Evolutionary conservation across 2,329 filamentous ascomycete species (phyloP).

Genomic region (Aspergillus brasiliensis): DNA sequence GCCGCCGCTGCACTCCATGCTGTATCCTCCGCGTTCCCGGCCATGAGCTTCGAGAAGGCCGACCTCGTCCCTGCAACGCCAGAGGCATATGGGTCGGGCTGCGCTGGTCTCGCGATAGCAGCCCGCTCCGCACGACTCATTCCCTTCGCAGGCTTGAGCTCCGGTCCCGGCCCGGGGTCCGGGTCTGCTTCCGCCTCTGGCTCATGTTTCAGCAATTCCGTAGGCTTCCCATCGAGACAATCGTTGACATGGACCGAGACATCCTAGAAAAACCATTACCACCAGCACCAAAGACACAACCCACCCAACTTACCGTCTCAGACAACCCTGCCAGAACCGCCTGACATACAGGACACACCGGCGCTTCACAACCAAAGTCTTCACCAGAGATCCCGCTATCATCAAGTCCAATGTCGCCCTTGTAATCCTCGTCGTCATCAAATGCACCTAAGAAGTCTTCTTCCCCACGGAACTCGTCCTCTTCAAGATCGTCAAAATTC

Average conservation of each 20-base stretch:
- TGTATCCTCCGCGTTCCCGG: conserved; percentile 81
- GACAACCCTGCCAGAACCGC: conserved; percentile 62
- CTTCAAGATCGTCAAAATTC: conserved; percentile 63
- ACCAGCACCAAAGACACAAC: neutral
- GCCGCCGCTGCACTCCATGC: conserved; percentile 89
- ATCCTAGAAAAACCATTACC: conserved; percentile 55
- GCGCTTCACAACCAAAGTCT: conserved; percentile 21
- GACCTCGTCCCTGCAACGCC: conserved; percentile 54
- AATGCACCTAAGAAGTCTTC: conserved; percentile 68
- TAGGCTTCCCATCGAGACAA: conserved; percentile 81
- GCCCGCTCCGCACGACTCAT: conserved; percentile 67
- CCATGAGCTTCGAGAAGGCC: conserved; percentile 93
- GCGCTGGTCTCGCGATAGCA: conserved; percentile 73
- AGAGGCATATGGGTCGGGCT: conserved; percentile 74
- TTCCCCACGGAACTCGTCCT: conserved; percentile 60
- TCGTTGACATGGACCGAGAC: conserved; percentile 86
- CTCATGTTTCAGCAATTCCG: conserved; percentile 46
- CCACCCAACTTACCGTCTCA: conserved; percentile 37
- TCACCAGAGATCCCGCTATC: conserved; percentile 20
- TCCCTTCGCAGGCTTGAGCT: conserved; percentile 7
- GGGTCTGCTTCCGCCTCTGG: neutral
- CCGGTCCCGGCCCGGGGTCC: neutral
- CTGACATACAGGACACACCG: conserved; percentile 76
- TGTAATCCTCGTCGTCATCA: conserved; percentile 48
- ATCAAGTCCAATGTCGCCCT: conserved; percentile 34